Base-by-base conservation (phyloP, 2,329 filamentous ascomycete genomes). In the Diplodia seriata region DNA sequence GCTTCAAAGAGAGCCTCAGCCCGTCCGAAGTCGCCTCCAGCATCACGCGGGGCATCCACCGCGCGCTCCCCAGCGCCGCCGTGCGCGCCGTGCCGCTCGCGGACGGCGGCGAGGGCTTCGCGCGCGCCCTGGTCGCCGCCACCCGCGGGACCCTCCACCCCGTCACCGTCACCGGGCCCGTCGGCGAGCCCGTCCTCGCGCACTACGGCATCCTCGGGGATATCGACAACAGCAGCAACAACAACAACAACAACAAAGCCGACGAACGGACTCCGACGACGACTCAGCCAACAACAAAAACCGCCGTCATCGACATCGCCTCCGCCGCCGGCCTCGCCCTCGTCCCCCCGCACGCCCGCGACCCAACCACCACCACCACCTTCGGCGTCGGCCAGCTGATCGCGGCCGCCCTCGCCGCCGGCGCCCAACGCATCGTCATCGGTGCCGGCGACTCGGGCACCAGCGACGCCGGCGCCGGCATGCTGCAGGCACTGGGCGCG, bases 401-500 rank as follows among this genome's bases (percentile, higher is more conserved):
- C 15, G 71, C 74, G 2, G 79, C 80, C 14, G 84, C 84, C 2
- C 73, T 86, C 3, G 80, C 84, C 64, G 76, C 78, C 59, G 84
- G 83, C 1, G 82, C 78, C 9, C 75, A 75, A 9, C 79, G 79
- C 8, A 82, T 86, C 56, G 76, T 86, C 8, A 73, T 86, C 26
- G 85, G 84, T 0, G 86, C 84, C 70, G 84, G 84, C 43, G 84
- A 86, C 71, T 86, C 84, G 3, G 85, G 83, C 5, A 86, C 84
- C 5, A 85, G 83, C 47, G 84, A 86, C 68, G 84, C 83, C 7
- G 85, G 84, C 15, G 81, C 82, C 0, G 84, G 84, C 15, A 85
- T 86, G 83, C 80, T 85, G 9, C 84, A 86, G 70, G 84, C 84
- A 2, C 78, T 86, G 6, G 84, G 84, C 4, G 83, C 78, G 3